Percentiles rank a stretch among this genome's conserved stretches.
phyloP scores from a whole-genome alignment of 2,329 filamentous ascomycete genomes.

The Aspergillus fischeri region DNA sequence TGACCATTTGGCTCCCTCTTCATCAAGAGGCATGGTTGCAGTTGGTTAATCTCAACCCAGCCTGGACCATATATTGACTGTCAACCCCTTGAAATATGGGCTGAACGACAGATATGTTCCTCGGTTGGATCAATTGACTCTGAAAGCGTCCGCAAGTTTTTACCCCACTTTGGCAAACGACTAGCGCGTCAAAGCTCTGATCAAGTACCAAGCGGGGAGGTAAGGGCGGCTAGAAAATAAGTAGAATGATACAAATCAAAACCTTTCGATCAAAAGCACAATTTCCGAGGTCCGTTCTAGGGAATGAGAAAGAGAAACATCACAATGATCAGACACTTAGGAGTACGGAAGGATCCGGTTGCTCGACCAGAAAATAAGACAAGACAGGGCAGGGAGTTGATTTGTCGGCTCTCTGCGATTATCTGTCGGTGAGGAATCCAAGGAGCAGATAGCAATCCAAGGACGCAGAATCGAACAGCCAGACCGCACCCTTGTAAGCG shows the following conservation, averaged over 20 bases:
- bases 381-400: neutral
- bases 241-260: neutral
- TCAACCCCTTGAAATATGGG: neutral
- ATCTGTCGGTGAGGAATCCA: neutral
- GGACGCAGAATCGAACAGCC: neutral
- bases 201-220: neutral
- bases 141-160: neutral
- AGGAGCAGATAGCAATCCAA: neutral
- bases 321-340: neutral
- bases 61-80: neutral
- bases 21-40: slow-evolving; percentile 40
- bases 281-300: neutral
- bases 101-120: neutral
- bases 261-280: neutral
- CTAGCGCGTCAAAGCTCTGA: neutral
- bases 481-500: neutral
- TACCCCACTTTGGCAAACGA: neutral
- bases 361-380: neutral
- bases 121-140: neutral
- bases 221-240: neutral
- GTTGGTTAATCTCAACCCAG: neutral
- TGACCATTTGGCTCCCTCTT: slow-evolving; percentile 44
- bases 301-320: neutral
- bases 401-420: neutral
- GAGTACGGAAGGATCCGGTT: neutral